Evolutionary conservation across 2,329 filamentous ascomycete species (phyloP).

Genomic region (Sporothrix pallida): DNA sequence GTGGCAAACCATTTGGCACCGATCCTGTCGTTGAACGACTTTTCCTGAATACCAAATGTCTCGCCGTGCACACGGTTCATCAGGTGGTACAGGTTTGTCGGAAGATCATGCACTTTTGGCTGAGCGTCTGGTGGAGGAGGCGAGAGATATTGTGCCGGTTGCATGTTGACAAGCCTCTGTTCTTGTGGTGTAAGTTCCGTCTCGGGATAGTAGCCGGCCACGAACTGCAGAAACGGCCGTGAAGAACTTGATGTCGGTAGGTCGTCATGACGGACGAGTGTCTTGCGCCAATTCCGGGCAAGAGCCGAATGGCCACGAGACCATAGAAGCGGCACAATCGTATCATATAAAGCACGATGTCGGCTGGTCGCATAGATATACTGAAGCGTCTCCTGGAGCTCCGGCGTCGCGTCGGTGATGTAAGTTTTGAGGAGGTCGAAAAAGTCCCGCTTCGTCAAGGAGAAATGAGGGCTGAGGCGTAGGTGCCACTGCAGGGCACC

Average conservation of each 20-base stretch:
- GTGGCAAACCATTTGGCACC: constrained; percentile 83
- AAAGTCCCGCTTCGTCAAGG: constrained; percentile 51
- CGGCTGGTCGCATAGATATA: constrained; percentile 54
- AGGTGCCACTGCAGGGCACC: constrained; percentile 56
- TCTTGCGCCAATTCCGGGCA: constrained; percentile 56
- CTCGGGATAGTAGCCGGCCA: constrained; percentile 54
- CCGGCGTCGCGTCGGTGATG: constrained; percentile 44
- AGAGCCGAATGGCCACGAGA: constrained; percentile 51
- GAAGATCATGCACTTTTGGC: constrained; percentile 23
- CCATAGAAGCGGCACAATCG: constrained; percentile 58
- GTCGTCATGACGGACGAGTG: constrained; percentile 51
- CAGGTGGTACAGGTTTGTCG: constrained; percentile 34
- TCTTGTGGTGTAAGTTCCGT: constrained; percentile 50
- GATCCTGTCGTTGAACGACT: constrained; percentile 68
- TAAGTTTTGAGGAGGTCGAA: constrained; percentile 49
- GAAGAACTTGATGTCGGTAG: constrained; percentile 50
- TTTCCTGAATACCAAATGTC: constrained; percentile 50
- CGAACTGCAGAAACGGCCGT: constrained; percentile 56
- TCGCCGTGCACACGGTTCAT: constrained; percentile 48
- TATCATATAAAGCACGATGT: constrained; percentile 56
- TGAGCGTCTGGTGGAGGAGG: not conserved
- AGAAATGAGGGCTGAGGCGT: constrained; percentile 52
- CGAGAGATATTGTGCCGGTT: not conserved
- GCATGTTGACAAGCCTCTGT: constrained; percentile 37
- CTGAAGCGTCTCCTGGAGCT: constrained; percentile 50